phyloP scores from a whole-genome alignment of 1,284 basidiomycete species.

The Melanopsichium pennsylvanicum region DNA sequence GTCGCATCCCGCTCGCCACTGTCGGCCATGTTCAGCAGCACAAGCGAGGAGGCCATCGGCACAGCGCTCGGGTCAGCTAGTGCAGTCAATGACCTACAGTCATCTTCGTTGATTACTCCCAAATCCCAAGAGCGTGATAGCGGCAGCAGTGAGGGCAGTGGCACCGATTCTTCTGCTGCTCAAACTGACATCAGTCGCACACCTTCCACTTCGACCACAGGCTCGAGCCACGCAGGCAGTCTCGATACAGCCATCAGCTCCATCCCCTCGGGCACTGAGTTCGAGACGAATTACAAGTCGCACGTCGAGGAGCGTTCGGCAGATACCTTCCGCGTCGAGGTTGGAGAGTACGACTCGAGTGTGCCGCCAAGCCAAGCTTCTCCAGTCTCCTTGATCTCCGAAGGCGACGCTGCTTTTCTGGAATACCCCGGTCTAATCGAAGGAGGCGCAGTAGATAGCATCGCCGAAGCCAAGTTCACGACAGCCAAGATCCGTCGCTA shows the following conservation, averaged over 20 bases:
- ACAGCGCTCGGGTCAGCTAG: conserved; percentile 6
- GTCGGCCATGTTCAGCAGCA: conserved; percentile 7
- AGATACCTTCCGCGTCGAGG: conserved; percentile 28
- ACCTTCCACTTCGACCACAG: conserved; percentile 57
- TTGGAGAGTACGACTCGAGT: conserved; percentile 11
- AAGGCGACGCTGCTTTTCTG: conserved; percentile 14
- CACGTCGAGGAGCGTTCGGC: conserved; percentile 31
- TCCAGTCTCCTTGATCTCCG: conserved; percentile 31
- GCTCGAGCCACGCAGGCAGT: conserved; percentile 44
- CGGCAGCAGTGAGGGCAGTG: conserved; percentile 15
- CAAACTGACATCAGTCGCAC: conserved; percentile 61
- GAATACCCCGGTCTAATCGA: conserved; percentile 8
- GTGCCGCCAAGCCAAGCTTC: conserved; percentile 21
- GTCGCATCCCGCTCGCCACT: neutral
- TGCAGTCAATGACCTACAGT: neutral
- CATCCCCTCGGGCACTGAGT: conserved; percentile 26
- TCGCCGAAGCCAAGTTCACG: conserved; percentile 22
- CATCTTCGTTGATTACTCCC: conserved; percentile 5
- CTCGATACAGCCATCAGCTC: conserved; percentile 51
- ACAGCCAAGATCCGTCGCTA: conserved; percentile 45
- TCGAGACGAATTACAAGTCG: conserved; percentile 30
- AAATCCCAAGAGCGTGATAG: conserved; percentile 20
- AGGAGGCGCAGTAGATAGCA: conserved; percentile 4
- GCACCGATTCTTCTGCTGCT: conserved; percentile 16
- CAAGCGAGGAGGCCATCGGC: conserved; percentile 15